Evolutionary conservation across 164 flowering plant species (phyloP).

Genomic region (Umbellularia californica): DNA sequence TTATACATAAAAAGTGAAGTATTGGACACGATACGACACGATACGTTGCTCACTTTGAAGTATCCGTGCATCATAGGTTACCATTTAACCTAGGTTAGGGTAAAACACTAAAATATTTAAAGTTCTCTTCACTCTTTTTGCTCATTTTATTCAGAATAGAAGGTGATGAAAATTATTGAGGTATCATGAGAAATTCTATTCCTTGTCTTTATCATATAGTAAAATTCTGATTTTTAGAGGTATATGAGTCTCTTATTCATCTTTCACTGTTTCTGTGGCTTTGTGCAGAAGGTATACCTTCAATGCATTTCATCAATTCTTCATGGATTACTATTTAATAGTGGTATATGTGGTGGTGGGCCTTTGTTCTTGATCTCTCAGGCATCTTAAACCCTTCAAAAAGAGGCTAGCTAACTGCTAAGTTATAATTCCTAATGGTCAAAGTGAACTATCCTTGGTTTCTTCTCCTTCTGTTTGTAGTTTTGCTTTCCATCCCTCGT

Average conservation of each 20-base stretch:
- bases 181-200: neutral
- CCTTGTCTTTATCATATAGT: neutral
- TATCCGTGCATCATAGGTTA: too few relatives aligned
- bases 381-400: neutral
- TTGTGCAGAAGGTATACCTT: neutral
- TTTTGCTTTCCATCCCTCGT: constrained; percentile 20
- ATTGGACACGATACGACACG: too few relatives aligned
- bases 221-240: neutral
- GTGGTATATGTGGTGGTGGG: neutral
- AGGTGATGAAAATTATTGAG: neutral
- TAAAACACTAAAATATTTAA: neutral
- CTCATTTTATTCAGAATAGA: neutral
- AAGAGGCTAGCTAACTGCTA: neutral
- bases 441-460: constrained; percentile 9
- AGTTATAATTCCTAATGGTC: constrained; percentile 5
- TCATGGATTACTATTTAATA: neutral
- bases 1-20: too few relatives aligned
- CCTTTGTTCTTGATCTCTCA: neutral
- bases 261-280: neutral
- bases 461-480: constrained; percentile 19
- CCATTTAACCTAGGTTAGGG: neutral
- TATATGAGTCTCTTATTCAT: neutral
- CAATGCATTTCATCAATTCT: neutral
- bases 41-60: too few relatives aligned
- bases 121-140: neutral